Evolutionary conservation across 345 rosid genomes (phyloP).

Genomic region (Eucalyptus virginea): DNA sequence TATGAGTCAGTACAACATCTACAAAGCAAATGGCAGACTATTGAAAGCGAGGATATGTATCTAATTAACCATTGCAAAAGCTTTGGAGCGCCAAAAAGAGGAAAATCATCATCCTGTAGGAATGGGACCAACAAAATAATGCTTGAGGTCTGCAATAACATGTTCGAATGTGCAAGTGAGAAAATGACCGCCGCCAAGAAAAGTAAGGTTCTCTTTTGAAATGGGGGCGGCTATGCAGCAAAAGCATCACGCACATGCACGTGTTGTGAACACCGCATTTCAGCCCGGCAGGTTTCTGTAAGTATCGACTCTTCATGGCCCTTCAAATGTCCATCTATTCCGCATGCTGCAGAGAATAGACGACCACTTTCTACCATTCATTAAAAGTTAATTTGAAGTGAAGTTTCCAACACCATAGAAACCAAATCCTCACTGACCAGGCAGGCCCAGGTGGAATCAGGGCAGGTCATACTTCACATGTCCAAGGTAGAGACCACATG

Average conservation of each 20-base stretch:
- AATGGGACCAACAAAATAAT: neutral
- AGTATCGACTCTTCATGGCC: neutral
- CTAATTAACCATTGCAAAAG: neutral
- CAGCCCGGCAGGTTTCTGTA: neutral
- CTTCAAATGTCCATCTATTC: neutral
- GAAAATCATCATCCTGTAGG: neutral
- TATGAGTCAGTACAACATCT: neutral
- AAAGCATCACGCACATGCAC: neutral
- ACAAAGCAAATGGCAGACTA: neutral
- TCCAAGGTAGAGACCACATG: constrained; percentile 72
- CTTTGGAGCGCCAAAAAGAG: neutral
- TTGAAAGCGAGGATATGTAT: neutral
- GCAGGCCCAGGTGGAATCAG: neutral
- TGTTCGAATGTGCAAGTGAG: neutral
- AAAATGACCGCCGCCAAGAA: neutral
- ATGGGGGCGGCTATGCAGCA: neutral
- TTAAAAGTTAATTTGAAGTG: neutral
- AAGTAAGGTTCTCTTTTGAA: neutral
- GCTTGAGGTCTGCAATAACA: neutral
- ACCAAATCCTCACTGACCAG: neutral
- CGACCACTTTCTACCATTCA: neutral
- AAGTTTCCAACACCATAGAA: neutral
- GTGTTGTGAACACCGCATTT: neutral
- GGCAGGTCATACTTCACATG: constrained; percentile 70
- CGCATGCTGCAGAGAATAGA: neutral